Percentiles rank a stretch among this genome's conserved stretches.
These are phyloP conservation scores for Penicillium sp. DNA, from an alignment of 2,329 filamentous ascomycete genomes.

Conservation along the genomic window DNA sequence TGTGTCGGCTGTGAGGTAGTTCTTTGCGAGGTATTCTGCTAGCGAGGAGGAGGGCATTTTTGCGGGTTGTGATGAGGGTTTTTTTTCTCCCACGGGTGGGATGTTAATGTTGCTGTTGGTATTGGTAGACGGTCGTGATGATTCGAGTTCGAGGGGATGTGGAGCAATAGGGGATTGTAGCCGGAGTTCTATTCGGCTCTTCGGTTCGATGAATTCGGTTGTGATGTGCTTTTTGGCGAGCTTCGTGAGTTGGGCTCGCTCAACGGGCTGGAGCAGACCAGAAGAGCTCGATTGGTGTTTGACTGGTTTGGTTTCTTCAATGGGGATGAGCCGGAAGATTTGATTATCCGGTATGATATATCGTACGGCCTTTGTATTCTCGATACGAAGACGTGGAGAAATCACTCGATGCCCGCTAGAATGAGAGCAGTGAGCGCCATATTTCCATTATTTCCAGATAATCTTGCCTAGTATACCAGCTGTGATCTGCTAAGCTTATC, in stretches of 20 bases:
- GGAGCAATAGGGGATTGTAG: too few relatives aligned
- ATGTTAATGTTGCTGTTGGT: not conserved
- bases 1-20: slow-evolving; percentile 77
- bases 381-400: not conserved
- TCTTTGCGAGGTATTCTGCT: slow-evolving; percentile 85
- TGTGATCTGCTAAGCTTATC: not conserved
- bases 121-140: not conserved
- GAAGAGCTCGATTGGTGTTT: not conserved
- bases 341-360: not conserved
- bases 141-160: too few relatives aligned
- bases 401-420: not conserved
- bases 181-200: too few relatives aligned
- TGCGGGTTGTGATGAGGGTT: not conserved
- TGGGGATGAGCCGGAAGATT: not conserved
- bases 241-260: too few relatives aligned
- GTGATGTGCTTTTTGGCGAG: too few relatives aligned
- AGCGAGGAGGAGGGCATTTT: slow-evolving; percentile 62
- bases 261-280: not conserved
- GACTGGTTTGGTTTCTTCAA: not conserved
- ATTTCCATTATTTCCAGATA: not conserved
- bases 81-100: not conserved
- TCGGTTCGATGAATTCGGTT: too few relatives aligned
- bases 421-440: not conserved
- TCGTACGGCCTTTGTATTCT: not conserved
- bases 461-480: not conserved